Percentiles rank a stretch among this genome's conserved stretches.
Conservation (phyloP, 148 eudicot genomes). For the Fallopia convolvulus region DNA sequence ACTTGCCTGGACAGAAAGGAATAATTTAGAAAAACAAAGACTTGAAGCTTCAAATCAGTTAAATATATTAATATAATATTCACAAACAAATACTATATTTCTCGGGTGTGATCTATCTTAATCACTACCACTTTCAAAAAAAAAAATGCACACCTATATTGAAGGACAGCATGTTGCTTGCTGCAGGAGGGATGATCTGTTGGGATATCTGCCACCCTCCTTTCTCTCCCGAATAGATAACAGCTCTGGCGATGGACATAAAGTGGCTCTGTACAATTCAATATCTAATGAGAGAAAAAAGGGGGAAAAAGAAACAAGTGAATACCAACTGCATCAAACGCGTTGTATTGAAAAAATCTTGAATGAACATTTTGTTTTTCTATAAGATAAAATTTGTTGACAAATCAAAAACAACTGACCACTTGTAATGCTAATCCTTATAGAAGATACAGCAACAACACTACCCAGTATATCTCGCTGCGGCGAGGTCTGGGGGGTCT, state of each 20-base stretch:
- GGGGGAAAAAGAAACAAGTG: neutral
- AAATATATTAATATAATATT: too few species aligned
- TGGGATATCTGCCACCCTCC: constrained; percentile 93
- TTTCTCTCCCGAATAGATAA: constrained; percentile 92
- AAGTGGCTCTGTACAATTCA: constrained; percentile 66
- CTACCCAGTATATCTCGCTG: too few species aligned
- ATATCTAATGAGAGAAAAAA: neutral
- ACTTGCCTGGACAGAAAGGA: constrained; percentile 58
- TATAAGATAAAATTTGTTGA: neutral
- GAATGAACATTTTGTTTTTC: neutral
- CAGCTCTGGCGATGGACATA: constrained; percentile 93
- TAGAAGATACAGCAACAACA: too few species aligned
- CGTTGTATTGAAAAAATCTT: neutral
- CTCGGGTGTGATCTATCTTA: too few species aligned
- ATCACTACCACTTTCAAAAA: too few species aligned
- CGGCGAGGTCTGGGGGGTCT: too few species aligned
- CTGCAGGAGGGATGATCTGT: constrained; percentile 97
- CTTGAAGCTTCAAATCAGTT: neutral
- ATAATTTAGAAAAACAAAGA: neutral
- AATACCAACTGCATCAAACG: neutral
- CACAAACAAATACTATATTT: too few species aligned
- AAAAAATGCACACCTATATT: constrained; percentile 40
- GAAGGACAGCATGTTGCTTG: constrained; percentile 96
- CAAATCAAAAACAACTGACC: neutral
- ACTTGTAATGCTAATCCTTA: neutral